phyloP scores from a whole-genome alignment of 169 alveolate species.

The Eimeria necatrix region DNA sequence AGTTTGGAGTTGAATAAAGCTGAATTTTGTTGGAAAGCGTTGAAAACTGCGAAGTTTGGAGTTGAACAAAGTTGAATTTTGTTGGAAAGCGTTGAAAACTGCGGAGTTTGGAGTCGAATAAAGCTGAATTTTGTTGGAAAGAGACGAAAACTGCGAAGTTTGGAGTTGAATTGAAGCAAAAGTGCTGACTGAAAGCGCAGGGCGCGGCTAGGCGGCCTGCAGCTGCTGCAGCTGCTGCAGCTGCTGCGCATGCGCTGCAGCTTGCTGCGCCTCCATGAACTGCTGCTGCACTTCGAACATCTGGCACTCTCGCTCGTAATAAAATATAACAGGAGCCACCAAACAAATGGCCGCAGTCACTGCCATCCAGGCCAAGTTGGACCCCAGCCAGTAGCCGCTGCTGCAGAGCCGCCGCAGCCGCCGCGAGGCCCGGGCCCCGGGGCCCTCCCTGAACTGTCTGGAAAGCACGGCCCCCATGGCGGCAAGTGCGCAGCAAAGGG shows the following conservation, averaged over 20 bases:
- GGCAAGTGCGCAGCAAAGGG: too few relatives aligned
- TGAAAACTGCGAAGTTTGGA: too few relatives aligned
- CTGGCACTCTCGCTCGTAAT: conserved; percentile 87
- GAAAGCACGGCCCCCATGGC: conserved; percentile 36
- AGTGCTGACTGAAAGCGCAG: too few relatives aligned
- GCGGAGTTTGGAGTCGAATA: too few relatives aligned
- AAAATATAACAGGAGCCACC: conserved; percentile 85
- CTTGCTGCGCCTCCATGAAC: conserved; percentile 82
- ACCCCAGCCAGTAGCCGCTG: conserved; percentile 56
- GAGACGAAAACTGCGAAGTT: too few relatives aligned
- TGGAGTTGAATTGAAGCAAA: too few relatives aligned
- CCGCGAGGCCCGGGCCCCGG: background rate
- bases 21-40: too few relatives aligned
- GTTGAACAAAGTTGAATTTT: too few relatives aligned
- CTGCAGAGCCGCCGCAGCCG: conserved; percentile 63
- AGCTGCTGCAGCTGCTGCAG: conserved; percentile 31
- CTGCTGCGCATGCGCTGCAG: conserved; percentile 72
- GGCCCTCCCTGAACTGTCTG: background rate
- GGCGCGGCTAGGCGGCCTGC: too few relatives aligned
- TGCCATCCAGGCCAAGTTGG: conserved; percentile 81
- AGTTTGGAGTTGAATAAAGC: too few relatives aligned
- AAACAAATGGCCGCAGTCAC: conserved; percentile 81
- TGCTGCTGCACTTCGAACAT: conserved; percentile 86
- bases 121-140: too few relatives aligned
- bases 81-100: too few relatives aligned